These are phyloP conservation scores for Nicotiana attenuata DNA, from an alignment of 257 asterid genomes.

Conservation along the genomic window DNA sequence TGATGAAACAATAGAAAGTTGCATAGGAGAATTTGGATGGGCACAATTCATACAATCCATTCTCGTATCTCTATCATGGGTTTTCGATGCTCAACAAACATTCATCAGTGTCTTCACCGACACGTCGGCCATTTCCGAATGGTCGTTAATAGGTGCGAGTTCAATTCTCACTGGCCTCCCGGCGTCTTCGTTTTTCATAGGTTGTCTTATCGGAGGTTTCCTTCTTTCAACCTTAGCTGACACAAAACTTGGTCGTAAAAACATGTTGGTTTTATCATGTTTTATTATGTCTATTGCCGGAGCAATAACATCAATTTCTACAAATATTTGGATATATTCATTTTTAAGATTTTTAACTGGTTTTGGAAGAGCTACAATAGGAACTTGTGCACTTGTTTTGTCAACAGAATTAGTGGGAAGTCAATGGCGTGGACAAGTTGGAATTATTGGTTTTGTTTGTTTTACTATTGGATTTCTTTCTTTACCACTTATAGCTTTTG, in stretches of 20 bases:
- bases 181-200: slow-evolving; percentile 47
- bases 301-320: slow-evolving; percentile 35
- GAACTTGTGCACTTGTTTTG: slow-evolving; percentile 55
- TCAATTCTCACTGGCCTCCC: slow-evolving; percentile 53
- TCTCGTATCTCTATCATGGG: slow-evolving; percentile 56
- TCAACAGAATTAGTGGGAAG: slow-evolving; percentile 63
- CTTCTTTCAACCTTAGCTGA: slow-evolving; percentile 57
- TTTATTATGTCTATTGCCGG: slow-evolving; percentile 51
- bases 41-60: slow-evolving; percentile 39
- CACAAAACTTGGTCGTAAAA: slow-evolving; percentile 57
- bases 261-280: slow-evolving; percentile 33
- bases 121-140: slow-evolving; percentile 42
- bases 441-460: slow-evolving; percentile 45
- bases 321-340: slow-evolving; percentile 44
- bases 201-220: slow-evolving; percentile 63
- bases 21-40: slow-evolving; percentile 63
- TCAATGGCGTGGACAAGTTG: slow-evolving; percentile 53
- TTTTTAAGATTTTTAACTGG: slow-evolving; percentile 45
- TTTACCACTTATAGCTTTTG: slow-evolving; percentile 43
- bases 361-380: slow-evolving; percentile 47
- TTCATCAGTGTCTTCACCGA: slow-evolving; percentile 63
- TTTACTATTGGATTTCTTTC: slow-evolving; percentile 61
- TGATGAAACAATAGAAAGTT: slow-evolving; percentile 57
- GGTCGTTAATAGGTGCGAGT: slow-evolving; percentile 51
- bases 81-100: slow-evolving; percentile 66